phyloP scores from a whole-genome alignment of 495 filamentous ascomycete species.

The Trichoderma virens region DNA sequence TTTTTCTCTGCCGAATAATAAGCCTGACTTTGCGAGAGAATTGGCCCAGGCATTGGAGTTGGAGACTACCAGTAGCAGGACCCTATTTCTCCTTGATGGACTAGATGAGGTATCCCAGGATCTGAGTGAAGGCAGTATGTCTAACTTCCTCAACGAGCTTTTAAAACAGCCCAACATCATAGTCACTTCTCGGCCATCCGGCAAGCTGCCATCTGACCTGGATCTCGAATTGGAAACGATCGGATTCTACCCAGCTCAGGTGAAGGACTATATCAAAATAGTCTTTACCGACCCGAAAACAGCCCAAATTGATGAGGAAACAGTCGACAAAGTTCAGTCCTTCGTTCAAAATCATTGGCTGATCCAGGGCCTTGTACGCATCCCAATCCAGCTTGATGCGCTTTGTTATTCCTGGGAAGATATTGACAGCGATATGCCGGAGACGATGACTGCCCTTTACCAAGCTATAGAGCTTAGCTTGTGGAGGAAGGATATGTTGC shows the following conservation, averaged over 20 bases:
- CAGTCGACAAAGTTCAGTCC: conserved; percentile 20
- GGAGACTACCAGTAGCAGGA: conserved; percentile 16
- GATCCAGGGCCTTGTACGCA: conserved; percentile 32
- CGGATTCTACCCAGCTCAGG: conserved; percentile 30
- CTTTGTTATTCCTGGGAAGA: conserved; percentile 35
- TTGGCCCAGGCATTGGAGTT: conserved; percentile 14
- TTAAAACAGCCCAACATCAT: conserved; percentile 30
- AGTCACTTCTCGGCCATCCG: conserved; percentile 31
- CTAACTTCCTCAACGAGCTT: conserved; percentile 23
- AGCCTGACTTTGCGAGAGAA: conserved; percentile 16
- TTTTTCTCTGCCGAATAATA: conserved; percentile 13
- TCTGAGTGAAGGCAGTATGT: conserved; percentile 17
- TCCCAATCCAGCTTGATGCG: conserved; percentile 41
- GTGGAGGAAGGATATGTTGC: conserved; percentile 35
- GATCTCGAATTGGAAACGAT: conserved; percentile 28
- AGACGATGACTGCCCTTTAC: conserved; percentile 39
- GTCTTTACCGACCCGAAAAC: conserved; percentile 18
- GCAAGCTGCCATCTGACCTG: conserved; percentile 12
- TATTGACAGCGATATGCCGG: not conserved
- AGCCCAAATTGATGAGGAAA: too few species aligned
- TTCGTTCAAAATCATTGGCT: conserved; percentile 29
- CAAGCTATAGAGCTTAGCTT: conserved; percentile 28
- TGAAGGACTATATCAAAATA: conserved; percentile 23
- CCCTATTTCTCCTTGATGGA: conserved; percentile 34
- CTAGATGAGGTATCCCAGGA: conserved; percentile 33